Evolutionary conservation across 2,329 filamentous ascomycete species (phyloP), one percentile per base, ranked within the genome.

Genomic region (Nemania bipapillata): DNA sequence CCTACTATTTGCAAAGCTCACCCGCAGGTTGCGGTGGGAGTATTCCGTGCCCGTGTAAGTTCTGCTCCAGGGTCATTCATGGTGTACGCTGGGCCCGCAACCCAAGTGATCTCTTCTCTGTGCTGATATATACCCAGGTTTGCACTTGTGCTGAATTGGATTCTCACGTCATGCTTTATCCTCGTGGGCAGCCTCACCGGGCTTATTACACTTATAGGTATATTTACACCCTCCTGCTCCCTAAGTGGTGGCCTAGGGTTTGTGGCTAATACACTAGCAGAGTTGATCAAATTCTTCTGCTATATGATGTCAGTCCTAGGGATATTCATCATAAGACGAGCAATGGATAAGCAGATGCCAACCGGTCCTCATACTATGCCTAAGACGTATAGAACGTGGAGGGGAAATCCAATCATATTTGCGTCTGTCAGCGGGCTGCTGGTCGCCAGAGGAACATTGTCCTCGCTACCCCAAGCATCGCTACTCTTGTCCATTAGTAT

Each of bases 131-230:
- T 56, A 49, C 15, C 47, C 42, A 76, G 74, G 15, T 71, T 76
- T 47, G 69, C 75, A 9, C 61, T 74, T 45, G 26, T 77, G 17
- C 53, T 73, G 47, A 75, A 77, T 62, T 70, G 70, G 26, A 32
- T 57, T 32, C 65, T 78, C n/a, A 71, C 72, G 35, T 70, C 70
- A 26, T 60, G 72, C n/a, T 77, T 75, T 58, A 73, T 78, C 49
- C 55, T 69, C 8, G 65, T 73, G 22, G 74, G 74, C 5, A 74
- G 63, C 30, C 74, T 78, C 63, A 72, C 76, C 28, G 70, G 72
- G 47, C 73, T 77, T 35, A 73, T 77, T 49, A 74, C 71, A 53
- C 74, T 74, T 26, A 75, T 78, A 37, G 72, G 74, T 76, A 72
- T 65, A 57, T 60, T n/a, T n/a, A n/a, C n/a, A n/a, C n/a, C 47